These are phyloP conservation scores for Reutealis trisperma DNA, from an alignment of 345 rosid genomes.

Conservation along the genomic window DNA sequence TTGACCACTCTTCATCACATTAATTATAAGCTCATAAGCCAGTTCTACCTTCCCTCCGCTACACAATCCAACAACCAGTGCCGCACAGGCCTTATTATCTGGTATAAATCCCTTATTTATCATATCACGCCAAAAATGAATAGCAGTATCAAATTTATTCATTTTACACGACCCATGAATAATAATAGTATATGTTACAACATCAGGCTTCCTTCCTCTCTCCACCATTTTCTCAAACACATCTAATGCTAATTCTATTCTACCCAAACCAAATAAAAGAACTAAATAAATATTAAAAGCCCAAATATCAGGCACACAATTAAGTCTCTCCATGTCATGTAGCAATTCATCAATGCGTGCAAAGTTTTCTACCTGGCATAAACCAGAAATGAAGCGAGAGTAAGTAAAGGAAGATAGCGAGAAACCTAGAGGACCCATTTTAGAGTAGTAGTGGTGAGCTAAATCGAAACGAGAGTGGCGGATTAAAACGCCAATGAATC, in stretches of 20 bases:
- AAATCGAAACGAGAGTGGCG: conserved; percentile 62
- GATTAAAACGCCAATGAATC: conserved; percentile 80
- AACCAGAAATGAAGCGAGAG: conserved; percentile 88
- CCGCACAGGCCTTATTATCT: conserved; percentile 60
- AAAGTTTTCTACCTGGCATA: conserved; percentile 62
- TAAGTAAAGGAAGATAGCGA: conserved; percentile 81
- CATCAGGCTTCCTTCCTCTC: conserved; percentile 82
- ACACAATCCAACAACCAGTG: conserved; percentile 70
- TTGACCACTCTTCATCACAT: conserved; percentile 55
- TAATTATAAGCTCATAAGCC: conserved; percentile 82
- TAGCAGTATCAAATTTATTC: conserved; percentile 51
- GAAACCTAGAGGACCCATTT: conserved; percentile 68
- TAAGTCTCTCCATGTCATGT: conserved; percentile 67
- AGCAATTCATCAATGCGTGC: conserved; percentile 56
- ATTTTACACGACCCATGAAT: conserved; percentile 67
- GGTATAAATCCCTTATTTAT: conserved; percentile 55
- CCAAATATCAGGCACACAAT: conserved; percentile 74
- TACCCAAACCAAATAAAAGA: conserved; percentile 61
- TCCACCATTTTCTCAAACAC: conserved; percentile 53
- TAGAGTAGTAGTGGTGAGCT: conserved; percentile 59
- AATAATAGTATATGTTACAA: conserved; percentile 76
- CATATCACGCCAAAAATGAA: conserved; percentile 72
- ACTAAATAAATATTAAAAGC: conserved; percentile 74
- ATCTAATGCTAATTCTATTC: conserved; percentile 56
- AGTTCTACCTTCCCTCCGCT: conserved; percentile 72